Evolutionary conservation across 1,284 basidiomycete genomes (phyloP).

Genomic region (Ustilago cynodontis): DNA sequence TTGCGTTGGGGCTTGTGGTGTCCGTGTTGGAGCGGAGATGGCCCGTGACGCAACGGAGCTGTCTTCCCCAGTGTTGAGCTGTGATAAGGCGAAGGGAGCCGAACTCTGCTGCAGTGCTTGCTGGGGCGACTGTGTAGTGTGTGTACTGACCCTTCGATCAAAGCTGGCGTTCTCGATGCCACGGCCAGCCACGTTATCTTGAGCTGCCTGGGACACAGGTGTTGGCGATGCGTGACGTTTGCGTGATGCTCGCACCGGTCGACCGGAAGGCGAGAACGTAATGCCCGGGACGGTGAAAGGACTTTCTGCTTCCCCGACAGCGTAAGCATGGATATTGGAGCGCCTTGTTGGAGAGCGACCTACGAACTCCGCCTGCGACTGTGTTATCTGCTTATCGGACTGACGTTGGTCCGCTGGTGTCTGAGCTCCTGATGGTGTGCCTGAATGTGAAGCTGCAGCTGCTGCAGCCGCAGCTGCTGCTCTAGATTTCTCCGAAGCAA

Average conservation of each 20-base stretch:
- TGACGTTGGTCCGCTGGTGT: constrained; percentile 23
- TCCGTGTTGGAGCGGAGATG: background rate
- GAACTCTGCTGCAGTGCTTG: background rate
- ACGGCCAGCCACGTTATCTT: background rate
- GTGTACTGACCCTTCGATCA: background rate
- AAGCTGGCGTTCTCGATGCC: background rate
- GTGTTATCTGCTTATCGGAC: background rate
- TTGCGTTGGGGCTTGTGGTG: background rate
- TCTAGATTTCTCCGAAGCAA: constrained; percentile 42
- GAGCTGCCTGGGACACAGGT: background rate
- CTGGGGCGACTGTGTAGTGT: background rate
- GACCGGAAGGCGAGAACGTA: constrained; percentile 29
- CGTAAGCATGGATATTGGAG: background rate
- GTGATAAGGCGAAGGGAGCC: background rate
- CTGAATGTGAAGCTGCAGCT: constrained; percentile 32
- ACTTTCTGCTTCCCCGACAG: background rate
- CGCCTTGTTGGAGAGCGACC: constrained; percentile 3
- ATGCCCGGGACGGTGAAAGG: background rate
- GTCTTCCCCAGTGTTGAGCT: background rate
- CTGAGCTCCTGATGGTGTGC: constrained; percentile 41
- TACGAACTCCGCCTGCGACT: background rate
- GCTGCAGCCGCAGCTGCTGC: constrained; percentile 42
- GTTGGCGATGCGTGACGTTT: constrained; percentile 26
- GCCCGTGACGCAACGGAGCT: background rate
- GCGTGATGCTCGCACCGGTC: constrained; percentile 31